Percentiles rank a stretch among this genome's conserved stretches.
phyloP scores from a whole-genome alignment of 768 basidiomycete genomes.

The Amanita rimosa region DNA sequence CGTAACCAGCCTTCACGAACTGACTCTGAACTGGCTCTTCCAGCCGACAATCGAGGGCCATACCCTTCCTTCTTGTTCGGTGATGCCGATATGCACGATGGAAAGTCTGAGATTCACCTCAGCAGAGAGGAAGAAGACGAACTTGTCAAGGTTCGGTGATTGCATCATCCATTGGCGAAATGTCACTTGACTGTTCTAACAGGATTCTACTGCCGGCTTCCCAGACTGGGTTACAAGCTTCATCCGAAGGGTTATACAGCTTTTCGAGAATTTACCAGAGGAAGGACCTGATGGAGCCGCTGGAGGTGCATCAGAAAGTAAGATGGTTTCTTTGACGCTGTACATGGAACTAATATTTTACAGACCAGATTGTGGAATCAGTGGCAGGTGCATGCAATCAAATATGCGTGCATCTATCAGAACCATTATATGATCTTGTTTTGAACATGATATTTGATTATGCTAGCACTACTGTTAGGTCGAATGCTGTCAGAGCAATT shows the following conservation, averaged over 20 bases:
- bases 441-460: constrained; percentile 80
- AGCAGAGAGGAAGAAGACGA: constrained; percentile 61
- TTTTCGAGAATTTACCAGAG: constrained; percentile 81
- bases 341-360: constrained; percentile 3
- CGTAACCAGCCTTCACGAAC: constrained; percentile 6
- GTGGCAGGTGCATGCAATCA: constrained; percentile 68
- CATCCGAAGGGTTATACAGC: constrained; percentile 63
- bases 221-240: constrained; percentile 80
- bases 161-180: neutral
- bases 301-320: constrained; percentile 57
- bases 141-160: constrained; percentile 34
- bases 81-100: constrained; percentile 25
- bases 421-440: constrained; percentile 66
- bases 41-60: constrained; percentile 15
- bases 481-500: constrained; percentile 80
- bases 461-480: constrained; percentile 66
- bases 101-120: constrained; percentile 24
- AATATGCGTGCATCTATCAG: constrained; percentile 67
- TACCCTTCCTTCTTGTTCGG: constrained; percentile 27
- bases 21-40: constrained; percentile 24
- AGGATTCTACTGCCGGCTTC: constrained; percentile 63
- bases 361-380: constrained; percentile 68
- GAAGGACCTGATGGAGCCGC: constrained; percentile 57
- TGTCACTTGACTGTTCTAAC: neutral
- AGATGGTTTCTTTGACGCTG: neutral